Conservation (phyloP, 345 rosid genomes). For the Viola odorata region DNA sequence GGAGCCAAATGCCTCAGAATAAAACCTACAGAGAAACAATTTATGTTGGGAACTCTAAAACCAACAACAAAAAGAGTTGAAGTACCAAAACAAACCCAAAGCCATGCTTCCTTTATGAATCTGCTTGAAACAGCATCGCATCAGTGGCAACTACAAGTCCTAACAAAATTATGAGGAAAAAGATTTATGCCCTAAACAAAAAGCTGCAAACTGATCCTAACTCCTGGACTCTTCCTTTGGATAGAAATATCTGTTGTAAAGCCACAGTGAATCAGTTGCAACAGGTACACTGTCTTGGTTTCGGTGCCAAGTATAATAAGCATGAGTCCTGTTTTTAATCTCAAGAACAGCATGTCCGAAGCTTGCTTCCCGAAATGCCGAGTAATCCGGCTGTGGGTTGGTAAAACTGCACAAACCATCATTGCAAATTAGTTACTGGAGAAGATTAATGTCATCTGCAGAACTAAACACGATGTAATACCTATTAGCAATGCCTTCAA, state of each 20-base stretch:
- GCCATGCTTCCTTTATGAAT: background rate
- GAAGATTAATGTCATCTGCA: background rate
- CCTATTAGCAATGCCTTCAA: slow-evolving; percentile 34
- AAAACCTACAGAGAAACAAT: too few species aligned
- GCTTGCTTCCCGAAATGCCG: slow-evolving; percentile 34
- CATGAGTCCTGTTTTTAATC: slow-evolving; percentile 33
- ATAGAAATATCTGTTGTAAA: slow-evolving; percentile 25
- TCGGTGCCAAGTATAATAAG: slow-evolving; percentile 32
- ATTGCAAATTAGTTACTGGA: background rate
- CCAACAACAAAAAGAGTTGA: too few species aligned
- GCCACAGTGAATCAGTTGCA: slow-evolving; percentile 31
- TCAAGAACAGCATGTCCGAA: slow-evolving; percentile 33
- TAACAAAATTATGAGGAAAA: background rate
- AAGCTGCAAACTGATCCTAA: too few species aligned
- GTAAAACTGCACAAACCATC: slow-evolving; percentile 18
- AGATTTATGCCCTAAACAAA: too few species aligned
- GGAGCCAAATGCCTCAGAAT: too few species aligned
- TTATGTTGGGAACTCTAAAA: too few species aligned
- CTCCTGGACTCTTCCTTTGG: slow-evolving; percentile 25
- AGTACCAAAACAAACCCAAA: too few species aligned
- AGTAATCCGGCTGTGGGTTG: slow-evolving; percentile 32
- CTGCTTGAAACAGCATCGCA: too few species aligned
- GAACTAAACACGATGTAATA: background rate
- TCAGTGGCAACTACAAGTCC: too few species aligned
- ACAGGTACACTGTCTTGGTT: slow-evolving; percentile 28